Evolutionary conservation across 805 yeast genomes (phyloP).

Genomic region (Myxozyma mucilagina): DNA sequence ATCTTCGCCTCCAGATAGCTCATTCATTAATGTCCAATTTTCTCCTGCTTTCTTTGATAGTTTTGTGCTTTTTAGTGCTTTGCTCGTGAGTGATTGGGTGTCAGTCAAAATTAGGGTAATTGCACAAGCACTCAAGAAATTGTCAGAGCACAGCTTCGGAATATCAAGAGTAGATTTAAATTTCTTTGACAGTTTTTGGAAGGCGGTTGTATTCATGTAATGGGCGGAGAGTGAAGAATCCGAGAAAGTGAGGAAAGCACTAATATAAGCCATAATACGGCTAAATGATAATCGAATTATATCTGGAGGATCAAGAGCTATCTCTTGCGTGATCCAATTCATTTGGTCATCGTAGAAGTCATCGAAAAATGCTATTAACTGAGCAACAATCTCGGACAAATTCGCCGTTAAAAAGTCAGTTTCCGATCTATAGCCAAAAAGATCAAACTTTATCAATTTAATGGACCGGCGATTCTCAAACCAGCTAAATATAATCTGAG

Average conservation of each 20-base stretch:
- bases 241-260: not conserved
- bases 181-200: no score
- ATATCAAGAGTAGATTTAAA: no score
- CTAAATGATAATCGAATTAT: not conserved
- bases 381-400: constrained; percentile 10
- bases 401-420: constrained; percentile 10
- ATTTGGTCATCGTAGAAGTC: not conserved
- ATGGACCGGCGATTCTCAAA: not conserved
- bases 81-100: not conserved
- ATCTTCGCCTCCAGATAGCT: no score
- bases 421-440: constrained; percentile 28
- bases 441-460: constrained; percentile 2
- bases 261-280: constrained; percentile 3
- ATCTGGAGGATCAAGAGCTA: not conserved
- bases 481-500: constrained; percentile 23
- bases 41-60: not conserved
- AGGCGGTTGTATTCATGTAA: no score
- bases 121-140: not conserved
- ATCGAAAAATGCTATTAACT: not conserved
- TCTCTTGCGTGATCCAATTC: not conserved
- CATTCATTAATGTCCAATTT: constrained; percentile 6
- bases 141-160: no score
- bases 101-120: not conserved
- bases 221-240: no score
- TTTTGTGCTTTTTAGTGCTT: not conserved